Conservation (phyloP, 805 yeast species). For the Ogataea wickerhamii region DNA sequence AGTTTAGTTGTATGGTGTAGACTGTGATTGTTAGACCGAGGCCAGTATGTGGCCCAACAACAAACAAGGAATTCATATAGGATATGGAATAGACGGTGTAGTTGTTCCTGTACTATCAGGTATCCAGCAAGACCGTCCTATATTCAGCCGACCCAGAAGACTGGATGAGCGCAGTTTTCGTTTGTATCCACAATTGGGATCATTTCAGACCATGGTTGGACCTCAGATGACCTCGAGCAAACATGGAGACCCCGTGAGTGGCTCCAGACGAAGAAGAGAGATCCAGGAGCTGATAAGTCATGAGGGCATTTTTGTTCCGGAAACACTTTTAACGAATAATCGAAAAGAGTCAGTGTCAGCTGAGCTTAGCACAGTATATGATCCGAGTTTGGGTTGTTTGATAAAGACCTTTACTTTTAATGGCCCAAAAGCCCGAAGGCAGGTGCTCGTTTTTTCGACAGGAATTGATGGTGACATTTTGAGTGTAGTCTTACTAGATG, state of each 20-base stretch:
- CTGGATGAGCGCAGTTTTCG: not conserved
- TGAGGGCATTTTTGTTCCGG: slow-evolving; percentile 26
- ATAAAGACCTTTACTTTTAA: slow-evolving; percentile 13
- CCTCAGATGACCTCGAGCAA: not conserved
- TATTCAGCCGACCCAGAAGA: slow-evolving; percentile 2
- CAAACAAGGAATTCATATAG: slow-evolving; percentile 37
- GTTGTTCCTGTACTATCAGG: slow-evolving; percentile 15
- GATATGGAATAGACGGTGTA: slow-evolving; percentile 43
- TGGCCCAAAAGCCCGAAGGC: not conserved
- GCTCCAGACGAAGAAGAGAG: not conserved
- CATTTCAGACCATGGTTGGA: not conserved
- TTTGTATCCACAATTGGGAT: not conserved
- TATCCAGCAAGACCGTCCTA: not conserved
- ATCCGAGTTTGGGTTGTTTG: slow-evolving; percentile 34
- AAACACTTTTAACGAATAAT: slow-evolving; percentile 21
- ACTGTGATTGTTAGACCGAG: too few relatives aligned
- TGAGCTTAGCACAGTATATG: slow-evolving; percentile 29
- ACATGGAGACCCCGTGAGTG: not conserved
- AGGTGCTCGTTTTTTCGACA: slow-evolving; percentile 27
- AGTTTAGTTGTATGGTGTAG: too few relatives aligned
- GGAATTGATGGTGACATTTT: slow-evolving; percentile 33
- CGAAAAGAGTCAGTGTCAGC: slow-evolving; percentile 29
- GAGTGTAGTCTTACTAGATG: slow-evolving; percentile 25
- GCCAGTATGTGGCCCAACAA: slow-evolving; percentile 37
- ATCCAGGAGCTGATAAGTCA: slow-evolving; percentile 3